A percentile compares a stretch with the other conserved stretches of the same genome.
Conservation (phyloP, 2,329 filamentous ascomycete species). For the Mariannaea elegans region DNA sequence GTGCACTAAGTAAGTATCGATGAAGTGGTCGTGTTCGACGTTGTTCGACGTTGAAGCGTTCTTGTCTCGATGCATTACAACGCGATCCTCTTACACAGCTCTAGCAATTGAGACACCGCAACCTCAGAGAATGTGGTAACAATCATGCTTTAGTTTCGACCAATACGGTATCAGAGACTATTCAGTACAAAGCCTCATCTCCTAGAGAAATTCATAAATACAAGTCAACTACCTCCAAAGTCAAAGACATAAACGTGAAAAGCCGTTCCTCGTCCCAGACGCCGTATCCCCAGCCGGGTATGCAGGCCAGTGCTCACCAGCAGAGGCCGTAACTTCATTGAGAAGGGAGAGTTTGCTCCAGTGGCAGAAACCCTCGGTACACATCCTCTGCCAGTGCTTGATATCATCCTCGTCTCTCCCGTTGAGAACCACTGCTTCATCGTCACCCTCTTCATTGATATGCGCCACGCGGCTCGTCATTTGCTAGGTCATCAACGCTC, state of each 20-base stretch:
- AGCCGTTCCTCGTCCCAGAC: slow-evolving; percentile 43
- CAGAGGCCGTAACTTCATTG: slow-evolving; percentile 35
- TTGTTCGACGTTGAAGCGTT: not conserved
- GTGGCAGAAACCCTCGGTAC: slow-evolving; percentile 19
- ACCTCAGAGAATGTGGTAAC: not conserved
- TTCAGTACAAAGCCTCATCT: slow-evolving; percentile 3
- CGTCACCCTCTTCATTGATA: not conserved
- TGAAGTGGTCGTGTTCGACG: not conserved
- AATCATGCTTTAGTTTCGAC: slow-evolving; percentile 23
- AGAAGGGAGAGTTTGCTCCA: slow-evolving; percentile 29
- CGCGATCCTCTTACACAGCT: not conserved
- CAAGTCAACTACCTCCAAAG: slow-evolving; percentile 28
- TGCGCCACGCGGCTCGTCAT: slow-evolving; percentile 1
- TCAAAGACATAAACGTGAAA: slow-evolving; percentile 25
- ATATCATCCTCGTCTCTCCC: slow-evolving; percentile 6
- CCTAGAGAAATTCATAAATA: slow-evolving; percentile 31
- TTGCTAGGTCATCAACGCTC: not conserved
- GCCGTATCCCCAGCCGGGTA: slow-evolving; percentile 42
- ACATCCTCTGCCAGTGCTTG: slow-evolving; percentile 11
- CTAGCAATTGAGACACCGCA: not conserved
- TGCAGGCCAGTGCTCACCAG: slow-evolving; percentile 39
- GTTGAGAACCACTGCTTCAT: not conserved
- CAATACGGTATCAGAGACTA: slow-evolving; percentile 27
- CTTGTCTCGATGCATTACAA: not conserved
- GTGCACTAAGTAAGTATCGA: too few relatives aligned